Base-by-base conservation (phyloP, 2,329 filamentous ascomycete genomes). In the Sclerotinia minor region DNA sequence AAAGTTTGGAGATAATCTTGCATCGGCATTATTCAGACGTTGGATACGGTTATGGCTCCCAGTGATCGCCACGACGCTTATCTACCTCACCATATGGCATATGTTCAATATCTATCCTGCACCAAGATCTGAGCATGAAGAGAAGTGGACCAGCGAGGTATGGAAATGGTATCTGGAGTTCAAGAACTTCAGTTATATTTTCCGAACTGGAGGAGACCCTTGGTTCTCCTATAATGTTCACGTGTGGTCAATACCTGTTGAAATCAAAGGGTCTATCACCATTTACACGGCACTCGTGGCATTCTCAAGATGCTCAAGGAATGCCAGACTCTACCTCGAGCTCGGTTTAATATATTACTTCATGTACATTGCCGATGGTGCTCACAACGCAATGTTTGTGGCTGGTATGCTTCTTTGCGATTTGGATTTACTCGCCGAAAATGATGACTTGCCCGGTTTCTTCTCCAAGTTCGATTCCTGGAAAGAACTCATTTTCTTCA, bases 171-270 rank as follows among this genome's bases (percentile, higher is more conserved):
- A 77, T 55, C 35, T 49, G 69, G 85, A 90, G 75, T 80, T 85
- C 75, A 91, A 90, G 75, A 89, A 89, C 76, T 90, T 88, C 78
- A 90, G 84, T 77, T 91, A 88, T 75, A 75, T 89, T 50, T 91
- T 86, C 78, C 83, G 84, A 53, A 81, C 80, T 9, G 85, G 86
- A 8, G 84, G 83, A 1, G 78, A 83, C 13, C 83, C 84, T 15
- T 88, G 85, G 80, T 81, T 87, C 67, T 77, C 78, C 17, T 86
- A 86, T 77, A 87, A 88, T 72, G 81, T 80, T 38, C 87, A 89
- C 71, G 86, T 88, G 83, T 73, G 75, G 73, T 73, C 73, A 0
- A 89, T 90, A 65, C 86, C 87, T 0, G 79, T 87, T 26, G 87
- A 90, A 74, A 84, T 88, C 77, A 80, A 82, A 72, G 88, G 89